Evolutionary conservation across 192 early-diverging fungal species (phyloP).

Genomic region (Piromyces finnis): DNA sequence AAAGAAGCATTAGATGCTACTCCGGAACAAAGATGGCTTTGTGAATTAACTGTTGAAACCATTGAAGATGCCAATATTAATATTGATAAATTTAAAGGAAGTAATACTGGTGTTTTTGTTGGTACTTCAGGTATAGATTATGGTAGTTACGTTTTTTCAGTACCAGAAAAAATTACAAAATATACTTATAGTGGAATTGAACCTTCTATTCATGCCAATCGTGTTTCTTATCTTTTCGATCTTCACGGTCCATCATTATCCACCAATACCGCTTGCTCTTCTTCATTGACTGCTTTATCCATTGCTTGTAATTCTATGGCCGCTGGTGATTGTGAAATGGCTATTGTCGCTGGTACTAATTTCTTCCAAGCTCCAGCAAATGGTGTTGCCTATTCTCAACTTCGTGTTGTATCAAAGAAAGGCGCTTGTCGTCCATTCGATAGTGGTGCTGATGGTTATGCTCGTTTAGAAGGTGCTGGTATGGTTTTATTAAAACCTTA

Average conservation of each 20-base stretch:
- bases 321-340: background rate
- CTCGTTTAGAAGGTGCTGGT: background rate
- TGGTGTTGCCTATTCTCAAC: background rate
- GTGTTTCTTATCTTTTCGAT: background rate
- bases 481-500: background rate
- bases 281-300: background rate
- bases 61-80: background rate
- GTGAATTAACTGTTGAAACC: background rate
- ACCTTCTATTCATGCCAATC: background rate
- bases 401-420: background rate
- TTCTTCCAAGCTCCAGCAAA: background rate
- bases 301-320: background rate
- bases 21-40: background rate
- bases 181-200: background rate
- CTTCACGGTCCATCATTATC: background rate
- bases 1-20: background rate
- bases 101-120: background rate
- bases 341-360: background rate
- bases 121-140: background rate
- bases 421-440: background rate
- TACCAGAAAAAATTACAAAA: background rate
- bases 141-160: background rate
- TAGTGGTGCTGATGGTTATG: background rate
- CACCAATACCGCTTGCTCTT: background rate
- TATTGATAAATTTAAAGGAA: background rate